A percentile compares a stretch with the other conserved stretches of the same genome.
These are phyloP conservation scores for Botrytis aclada DNA, from an alignment of 2,329 filamentous ascomycete species.

Conservation along the genomic window DNA sequence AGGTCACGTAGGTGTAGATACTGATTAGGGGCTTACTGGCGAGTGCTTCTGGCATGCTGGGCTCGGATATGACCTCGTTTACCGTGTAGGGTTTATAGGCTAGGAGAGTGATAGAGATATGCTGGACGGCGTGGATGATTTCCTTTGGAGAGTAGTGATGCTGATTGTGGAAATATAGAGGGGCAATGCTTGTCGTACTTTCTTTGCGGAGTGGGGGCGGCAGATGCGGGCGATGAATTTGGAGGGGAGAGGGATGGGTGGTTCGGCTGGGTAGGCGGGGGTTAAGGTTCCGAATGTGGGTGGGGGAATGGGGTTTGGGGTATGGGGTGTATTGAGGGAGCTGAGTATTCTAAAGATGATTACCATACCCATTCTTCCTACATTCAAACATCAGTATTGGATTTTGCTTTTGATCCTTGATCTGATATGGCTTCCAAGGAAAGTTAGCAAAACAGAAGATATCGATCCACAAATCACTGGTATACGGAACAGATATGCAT, in stretches of 20 bases:
- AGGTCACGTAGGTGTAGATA: constrained; percentile 75
- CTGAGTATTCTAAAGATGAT: constrained; percentile 78
- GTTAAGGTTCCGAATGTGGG: constrained; percentile 45
- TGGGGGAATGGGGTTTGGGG: constrained; percentile 43
- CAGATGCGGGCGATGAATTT: constrained; percentile 81
- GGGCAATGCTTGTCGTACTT: constrained; percentile 63
- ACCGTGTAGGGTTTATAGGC: constrained; percentile 79
- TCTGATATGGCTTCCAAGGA: neutral
- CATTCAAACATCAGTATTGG: neutral
- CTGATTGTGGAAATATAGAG: constrained; percentile 52
- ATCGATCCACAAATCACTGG: neutral
- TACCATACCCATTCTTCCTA: constrained; percentile 81
- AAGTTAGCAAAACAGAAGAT: neutral
- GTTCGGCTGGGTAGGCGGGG: constrained; percentile 42
- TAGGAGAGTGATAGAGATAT: constrained; percentile 72
- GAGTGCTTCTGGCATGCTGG: constrained; percentile 70
- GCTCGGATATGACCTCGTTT: constrained; percentile 61
- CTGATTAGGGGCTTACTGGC: constrained; percentile 77
- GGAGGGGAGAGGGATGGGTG: constrained; percentile 60
- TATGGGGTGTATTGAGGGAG: constrained; percentile 53
- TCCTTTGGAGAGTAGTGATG: constrained; percentile 68
- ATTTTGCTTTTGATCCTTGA: neutral
- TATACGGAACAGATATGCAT: neutral
- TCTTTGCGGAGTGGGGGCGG: constrained; percentile 64
- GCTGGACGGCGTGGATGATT: constrained; percentile 64